These are phyloP conservation scores for Crotalaria pallida DNA, from an alignment of 306 rosid species.

Conservation along the genomic window DNA sequence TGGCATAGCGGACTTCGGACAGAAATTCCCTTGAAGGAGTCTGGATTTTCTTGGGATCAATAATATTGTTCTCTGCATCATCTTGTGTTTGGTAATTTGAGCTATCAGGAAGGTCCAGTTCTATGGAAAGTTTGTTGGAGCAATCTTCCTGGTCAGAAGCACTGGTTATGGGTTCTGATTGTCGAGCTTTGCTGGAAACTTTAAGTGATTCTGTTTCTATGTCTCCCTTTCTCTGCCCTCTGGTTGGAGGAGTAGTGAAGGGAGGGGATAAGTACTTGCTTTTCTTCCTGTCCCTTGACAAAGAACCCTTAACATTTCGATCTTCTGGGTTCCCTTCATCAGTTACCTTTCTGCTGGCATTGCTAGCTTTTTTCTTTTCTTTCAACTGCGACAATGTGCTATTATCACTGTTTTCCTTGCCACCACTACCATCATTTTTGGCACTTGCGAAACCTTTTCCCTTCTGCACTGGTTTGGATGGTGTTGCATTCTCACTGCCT, in stretches of 20 bases:
- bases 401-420: constrained; percentile 3
- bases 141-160: constrained; percentile 26
- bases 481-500: constrained; percentile 26
- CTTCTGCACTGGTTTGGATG: constrained; percentile 20
- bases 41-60: constrained; percentile 37
- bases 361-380: neutral
- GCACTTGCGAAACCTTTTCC: constrained; percentile 7
- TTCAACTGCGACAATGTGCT: no score
- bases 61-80: constrained; percentile 20
- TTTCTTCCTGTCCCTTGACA: constrained; percentile 61
- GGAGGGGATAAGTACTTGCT: constrained; percentile 84
- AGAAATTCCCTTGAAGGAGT: constrained; percentile 32
- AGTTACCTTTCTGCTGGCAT: constrained; percentile 17
- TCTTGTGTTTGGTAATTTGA: constrained; percentile 24
- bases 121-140: constrained; percentile 15
- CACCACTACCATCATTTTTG: constrained; percentile 23
- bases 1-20: constrained; percentile 35
- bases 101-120: constrained; percentile 6
- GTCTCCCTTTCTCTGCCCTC: constrained; percentile 39
- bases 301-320: constrained; percentile 25
- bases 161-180: constrained; percentile 21
- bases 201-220: constrained; percentile 26
- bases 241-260: constrained; percentile 40
- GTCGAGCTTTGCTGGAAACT: constrained; percentile 17
- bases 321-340: constrained; percentile 18